Conservation (phyloP, 768 basidiomycete genomes). For the Fomitopsis serialis region DNA sequence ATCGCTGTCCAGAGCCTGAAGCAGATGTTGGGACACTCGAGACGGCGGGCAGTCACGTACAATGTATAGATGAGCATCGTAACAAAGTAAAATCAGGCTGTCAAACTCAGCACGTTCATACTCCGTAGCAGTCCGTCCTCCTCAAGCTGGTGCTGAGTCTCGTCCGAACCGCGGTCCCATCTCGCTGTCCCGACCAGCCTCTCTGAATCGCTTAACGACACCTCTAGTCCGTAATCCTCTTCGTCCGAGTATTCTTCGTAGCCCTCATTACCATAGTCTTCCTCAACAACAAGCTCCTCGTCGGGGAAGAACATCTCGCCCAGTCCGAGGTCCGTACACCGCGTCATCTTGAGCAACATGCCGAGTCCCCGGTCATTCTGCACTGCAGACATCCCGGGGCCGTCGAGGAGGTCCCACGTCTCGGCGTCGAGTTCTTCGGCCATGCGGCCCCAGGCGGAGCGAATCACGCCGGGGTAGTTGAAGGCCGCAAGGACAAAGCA, state of each 20-base stretch:
- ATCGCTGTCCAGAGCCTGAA: too few relatives aligned
- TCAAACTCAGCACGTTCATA: too few relatives aligned
- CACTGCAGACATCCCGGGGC: slow-evolving; percentile 25
- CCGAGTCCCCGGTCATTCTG: slow-evolving; percentile 40
- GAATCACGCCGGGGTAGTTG: slow-evolving; percentile 58
- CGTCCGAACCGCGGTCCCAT: too few relatives aligned
- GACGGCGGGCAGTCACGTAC: too few relatives aligned
- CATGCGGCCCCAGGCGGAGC: slow-evolving; percentile 61
- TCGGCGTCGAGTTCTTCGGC: slow-evolving; percentile 64
- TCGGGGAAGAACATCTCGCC: slow-evolving; percentile 46
- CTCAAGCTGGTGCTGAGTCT: too few relatives aligned
- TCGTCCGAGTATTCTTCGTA: background rate
- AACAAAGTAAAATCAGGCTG: too few relatives aligned
- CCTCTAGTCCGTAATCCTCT: background rate
- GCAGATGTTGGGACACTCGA: too few relatives aligned
- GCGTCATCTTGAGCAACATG: slow-evolving; percentile 71
- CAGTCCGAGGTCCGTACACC: slow-evolving; percentile 68
- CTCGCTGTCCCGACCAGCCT: background rate
- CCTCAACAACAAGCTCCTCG: slow-evolving; percentile 13
- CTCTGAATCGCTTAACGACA: background rate
- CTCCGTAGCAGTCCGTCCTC: too few relatives aligned
- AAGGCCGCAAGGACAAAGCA: slow-evolving; percentile 73
- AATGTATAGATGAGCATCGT: too few relatives aligned
- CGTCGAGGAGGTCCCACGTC: slow-evolving; percentile 60
- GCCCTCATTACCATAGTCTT: background rate